A percentile compares a stretch with the other conserved stretches of the same genome.
Conservation (phyloP, 2,329 filamentous ascomycete species). For the Chrysoporthe puriensis region DNA sequence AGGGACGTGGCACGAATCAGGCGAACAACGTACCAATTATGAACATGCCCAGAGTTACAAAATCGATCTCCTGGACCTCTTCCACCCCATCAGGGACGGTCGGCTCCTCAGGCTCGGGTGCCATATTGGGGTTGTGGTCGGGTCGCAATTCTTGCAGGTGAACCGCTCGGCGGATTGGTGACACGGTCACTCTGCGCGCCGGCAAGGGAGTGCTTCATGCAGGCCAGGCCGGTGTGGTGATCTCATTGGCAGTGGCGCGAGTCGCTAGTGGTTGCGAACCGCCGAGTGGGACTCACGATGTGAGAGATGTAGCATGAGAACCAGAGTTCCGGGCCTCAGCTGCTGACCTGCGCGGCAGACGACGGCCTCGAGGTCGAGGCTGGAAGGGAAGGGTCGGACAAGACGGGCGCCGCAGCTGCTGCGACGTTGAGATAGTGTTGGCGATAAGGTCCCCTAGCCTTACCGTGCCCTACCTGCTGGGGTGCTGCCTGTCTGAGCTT, state of each 20-base stretch:
- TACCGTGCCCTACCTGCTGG: neutral
- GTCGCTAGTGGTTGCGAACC: neutral
- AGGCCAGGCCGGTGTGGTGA: neutral
- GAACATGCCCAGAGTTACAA: conserved; percentile 74
- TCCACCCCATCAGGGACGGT: conserved; percentile 20
- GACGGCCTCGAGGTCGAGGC: neutral
- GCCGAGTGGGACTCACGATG: neutral
- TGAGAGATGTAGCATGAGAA: neutral
- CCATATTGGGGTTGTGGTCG: conserved; percentile 25
- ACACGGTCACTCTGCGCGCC: neutral
- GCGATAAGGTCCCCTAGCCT: neutral
- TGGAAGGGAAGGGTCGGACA: neutral
- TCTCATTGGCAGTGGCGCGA: neutral
- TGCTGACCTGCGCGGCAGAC: neutral
- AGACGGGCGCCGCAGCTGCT: neutral
- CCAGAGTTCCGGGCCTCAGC: neutral
- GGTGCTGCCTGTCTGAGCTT: conserved; percentile 4
- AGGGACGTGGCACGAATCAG: conserved; percentile 6
- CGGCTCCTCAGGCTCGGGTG: conserved; percentile 38
- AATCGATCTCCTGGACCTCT: conserved; percentile 56
- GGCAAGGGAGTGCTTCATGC: neutral
- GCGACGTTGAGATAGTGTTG: neutral
- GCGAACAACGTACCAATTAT: conserved; percentile 60
- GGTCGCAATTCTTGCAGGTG: neutral
- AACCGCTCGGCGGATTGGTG: neutral